phyloP scores from a whole-genome alignment of 2,329 filamentous ascomycete genomes.

The Bipolaris victoriae region DNA sequence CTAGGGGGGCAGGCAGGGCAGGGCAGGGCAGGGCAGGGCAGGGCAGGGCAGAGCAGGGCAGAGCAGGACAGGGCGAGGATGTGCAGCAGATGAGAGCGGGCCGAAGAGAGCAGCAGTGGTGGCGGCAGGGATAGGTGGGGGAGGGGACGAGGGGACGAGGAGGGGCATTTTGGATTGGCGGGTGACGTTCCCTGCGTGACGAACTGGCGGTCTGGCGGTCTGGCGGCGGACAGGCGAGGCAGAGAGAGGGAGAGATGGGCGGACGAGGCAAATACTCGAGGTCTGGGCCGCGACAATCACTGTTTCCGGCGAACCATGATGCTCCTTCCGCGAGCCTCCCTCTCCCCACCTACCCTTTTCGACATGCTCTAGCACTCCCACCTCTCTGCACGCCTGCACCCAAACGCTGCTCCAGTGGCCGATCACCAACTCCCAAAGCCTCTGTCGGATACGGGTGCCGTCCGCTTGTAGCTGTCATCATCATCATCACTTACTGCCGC shows the following conservation, averaged over 20 bases:
- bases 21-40: no score
- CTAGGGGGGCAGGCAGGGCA: background rate
- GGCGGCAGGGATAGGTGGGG: background rate
- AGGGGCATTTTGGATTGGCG: constrained; percentile 5
- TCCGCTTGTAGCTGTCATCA: no score
- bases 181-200: constrained; percentile 10
- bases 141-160: background rate
- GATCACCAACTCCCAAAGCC: background rate
- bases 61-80: background rate
- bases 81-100: background rate
- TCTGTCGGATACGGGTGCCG: no score
- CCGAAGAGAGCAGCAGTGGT: constrained; percentile 6
- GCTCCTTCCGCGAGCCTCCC: background rate
- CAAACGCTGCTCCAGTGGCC: background rate
- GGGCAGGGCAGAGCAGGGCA: no score
- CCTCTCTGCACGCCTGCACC: no score
- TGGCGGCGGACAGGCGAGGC: background rate
- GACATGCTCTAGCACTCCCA: background rate
- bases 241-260: background rate
- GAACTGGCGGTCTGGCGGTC: constrained; percentile 19
- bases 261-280: background rate
- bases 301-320: background rate
- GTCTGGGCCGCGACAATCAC: background rate
- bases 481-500: background rate
- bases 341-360: constrained; percentile 14